Evolutionary conservation across 2,329 filamentous ascomycete genomes (phyloP).

Genomic region (Xylogone sp.): DNA sequence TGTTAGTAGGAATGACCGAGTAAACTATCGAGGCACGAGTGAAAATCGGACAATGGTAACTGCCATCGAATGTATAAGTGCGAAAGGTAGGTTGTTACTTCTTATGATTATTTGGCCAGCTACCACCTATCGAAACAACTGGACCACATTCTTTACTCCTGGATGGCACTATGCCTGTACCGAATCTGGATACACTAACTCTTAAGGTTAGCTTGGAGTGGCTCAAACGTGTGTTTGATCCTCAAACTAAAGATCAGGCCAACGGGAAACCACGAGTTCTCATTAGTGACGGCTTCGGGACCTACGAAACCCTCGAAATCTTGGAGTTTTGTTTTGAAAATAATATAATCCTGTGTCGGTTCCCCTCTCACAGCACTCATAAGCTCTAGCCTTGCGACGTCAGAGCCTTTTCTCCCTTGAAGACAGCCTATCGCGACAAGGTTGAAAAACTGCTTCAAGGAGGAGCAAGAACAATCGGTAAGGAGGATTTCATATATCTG

Average conservation of each 20-base stretch:
- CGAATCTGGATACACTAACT: conserved; percentile 23
- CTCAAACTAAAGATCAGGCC: conserved; percentile 27
- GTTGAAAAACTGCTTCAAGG: background rate
- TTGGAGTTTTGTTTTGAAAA: conserved; percentile 24
- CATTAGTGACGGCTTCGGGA: conserved; percentile 32
- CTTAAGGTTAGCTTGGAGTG: conserved; percentile 31
- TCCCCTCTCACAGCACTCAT: conserved; percentile 17
- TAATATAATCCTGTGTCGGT: conserved; percentile 20
- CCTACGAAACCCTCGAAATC: conserved; percentile 30
- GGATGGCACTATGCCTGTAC: conserved; percentile 25
- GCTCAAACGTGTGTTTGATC: conserved; percentile 31
- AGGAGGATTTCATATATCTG: no score
- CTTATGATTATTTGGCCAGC: conserved; percentile 25
- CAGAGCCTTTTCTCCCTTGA: background rate
- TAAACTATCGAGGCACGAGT: no score
- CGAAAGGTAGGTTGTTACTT: conserved; percentile 1
- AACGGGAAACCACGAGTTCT: conserved; percentile 28
- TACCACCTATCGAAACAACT: conserved; percentile 23
- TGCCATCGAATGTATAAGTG: background rate
- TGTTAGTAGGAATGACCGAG: no score
- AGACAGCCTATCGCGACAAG: background rate
- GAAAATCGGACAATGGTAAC: conserved; percentile 3
- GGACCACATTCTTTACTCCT: conserved; percentile 22
- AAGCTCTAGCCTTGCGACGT: background rate
- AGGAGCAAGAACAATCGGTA: no score